Base-by-base conservation (phyloP, 2,329 filamentous ascomycete genomes). In the Claviceps arundinis region DNA sequence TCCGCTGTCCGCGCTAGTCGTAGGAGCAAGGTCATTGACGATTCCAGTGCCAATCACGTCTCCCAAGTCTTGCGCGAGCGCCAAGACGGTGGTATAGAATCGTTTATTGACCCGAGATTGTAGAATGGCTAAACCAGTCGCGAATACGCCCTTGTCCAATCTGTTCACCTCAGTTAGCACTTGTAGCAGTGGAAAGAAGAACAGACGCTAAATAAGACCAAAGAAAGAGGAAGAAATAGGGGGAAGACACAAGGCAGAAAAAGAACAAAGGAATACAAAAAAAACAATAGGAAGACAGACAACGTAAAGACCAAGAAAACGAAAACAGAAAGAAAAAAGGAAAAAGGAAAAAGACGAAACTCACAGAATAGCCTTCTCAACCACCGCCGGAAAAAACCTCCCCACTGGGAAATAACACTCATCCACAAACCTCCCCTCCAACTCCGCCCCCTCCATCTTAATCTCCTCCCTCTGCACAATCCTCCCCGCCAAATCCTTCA, bases 371-470 rank as follows among this genome's bases (percentile, higher is more conserved):
- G 89, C 89, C 68, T 85, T 89, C 42, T 89, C 84, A 48, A 96
- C 73, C 30, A 93, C 84, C 4, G 87, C 85, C 62, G 77, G 78
- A 22, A 98, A 76, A 49, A 94, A 70, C 59, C 82, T 82, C 52
- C 84, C 78, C 14, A 96, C 80, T 0, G 93, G 93, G 59, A 97
- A 96, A 69, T 97, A 98, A 59, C 94, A 85, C 38, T 81, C 85
- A 64, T 97, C 86, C 34, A 97, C 80, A 61, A 95, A 84, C 55
- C 84, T 81, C 58, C 81, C 81, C 60, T 97, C 79, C 48, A 89
- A 73, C 62, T 87, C 80, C 14, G 83, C 82, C 52, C 87, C 84
- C 55, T 88, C 80, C 22, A 95, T 73, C 66, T 95, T 95, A 58
- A 82, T 71, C 47, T 74, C 73, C 67, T 97, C 93, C 50, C 90